These are phyloP conservation scores for Purshia tridentata DNA, from an alignment of 306 rosid genomes.

Conservation along the genomic window DNA sequence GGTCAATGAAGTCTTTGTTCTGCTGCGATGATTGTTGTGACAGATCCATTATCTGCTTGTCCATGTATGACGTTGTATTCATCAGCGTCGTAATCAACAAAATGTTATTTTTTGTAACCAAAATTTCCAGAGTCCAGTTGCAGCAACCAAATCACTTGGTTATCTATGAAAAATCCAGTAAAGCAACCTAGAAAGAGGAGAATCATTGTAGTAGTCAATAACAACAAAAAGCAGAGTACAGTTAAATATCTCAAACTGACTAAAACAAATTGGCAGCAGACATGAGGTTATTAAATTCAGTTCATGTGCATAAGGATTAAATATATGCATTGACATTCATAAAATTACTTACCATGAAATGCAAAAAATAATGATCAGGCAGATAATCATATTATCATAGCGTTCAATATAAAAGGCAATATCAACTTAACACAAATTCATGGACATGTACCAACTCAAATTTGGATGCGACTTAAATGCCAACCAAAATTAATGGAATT, in stretches of 20 bases:
- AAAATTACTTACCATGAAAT: too few species aligned
- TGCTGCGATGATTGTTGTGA: slow-evolving; percentile 42
- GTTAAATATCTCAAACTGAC: background rate
- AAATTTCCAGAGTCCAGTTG: slow-evolving; percentile 34
- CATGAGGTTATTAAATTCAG: slow-evolving; percentile 1
- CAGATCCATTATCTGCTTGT: slow-evolving; percentile 93
- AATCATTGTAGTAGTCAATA: background rate
- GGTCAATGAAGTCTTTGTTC: slow-evolving; percentile 61
- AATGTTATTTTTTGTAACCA: slow-evolving; percentile 26
- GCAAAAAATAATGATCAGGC: too few species aligned
- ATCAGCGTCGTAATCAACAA: slow-evolving; percentile 15
- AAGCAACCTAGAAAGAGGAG: slow-evolving; percentile 31
- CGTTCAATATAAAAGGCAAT: background rate
- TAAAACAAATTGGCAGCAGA: background rate
- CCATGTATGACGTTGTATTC: slow-evolving; percentile 69
- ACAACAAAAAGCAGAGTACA: background rate
- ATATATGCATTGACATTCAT: too few species aligned
- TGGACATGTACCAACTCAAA: slow-evolving; percentile 5
- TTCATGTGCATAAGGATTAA: background rate
- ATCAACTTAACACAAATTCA: background rate
- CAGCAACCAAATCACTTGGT: slow-evolving; percentile 31
- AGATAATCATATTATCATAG: too few species aligned
- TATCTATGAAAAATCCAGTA: slow-evolving; percentile 24
- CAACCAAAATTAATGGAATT: background rate
- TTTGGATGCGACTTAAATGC: background rate